These are phyloP conservation scores for Clarireedia paspali DNA, from an alignment of 2,329 filamentous ascomycete genomes.

Conservation along the genomic window DNA sequence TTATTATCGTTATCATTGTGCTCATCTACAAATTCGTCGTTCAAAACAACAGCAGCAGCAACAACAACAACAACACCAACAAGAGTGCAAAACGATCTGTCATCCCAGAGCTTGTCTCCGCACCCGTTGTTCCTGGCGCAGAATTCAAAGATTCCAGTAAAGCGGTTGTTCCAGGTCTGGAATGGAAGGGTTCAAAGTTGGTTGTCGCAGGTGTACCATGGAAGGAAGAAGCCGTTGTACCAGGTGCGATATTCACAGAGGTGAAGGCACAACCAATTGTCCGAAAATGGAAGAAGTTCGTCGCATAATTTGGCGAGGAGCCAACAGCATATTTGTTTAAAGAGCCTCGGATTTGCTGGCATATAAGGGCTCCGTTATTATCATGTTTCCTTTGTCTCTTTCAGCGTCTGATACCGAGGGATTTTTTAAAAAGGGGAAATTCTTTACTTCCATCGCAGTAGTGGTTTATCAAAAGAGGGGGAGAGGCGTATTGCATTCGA, in stretches of 20 bases:
- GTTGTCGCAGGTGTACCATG: conserved; percentile 12
- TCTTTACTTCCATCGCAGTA: no score
- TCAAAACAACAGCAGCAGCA: conserved; percentile 16
- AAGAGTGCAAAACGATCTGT: conserved; percentile 17
- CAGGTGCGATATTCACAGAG: not conserved
- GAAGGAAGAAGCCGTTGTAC: conserved; percentile 6
- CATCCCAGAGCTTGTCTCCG: conserved; percentile 6
- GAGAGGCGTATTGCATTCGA: not conserved
- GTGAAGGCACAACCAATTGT: not conserved
- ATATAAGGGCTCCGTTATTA: not conserved
- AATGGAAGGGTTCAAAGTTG: conserved; percentile 6
- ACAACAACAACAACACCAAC: not conserved
- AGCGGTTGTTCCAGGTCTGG: conserved; percentile 13
- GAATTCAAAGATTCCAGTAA: conserved; percentile 3
- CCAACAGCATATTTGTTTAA: conserved; percentile 1
- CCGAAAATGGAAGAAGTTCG: conserved; percentile 15
- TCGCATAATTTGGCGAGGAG: conserved; percentile 9
- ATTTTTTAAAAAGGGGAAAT: no score
- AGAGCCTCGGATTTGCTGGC: conserved; percentile 1
- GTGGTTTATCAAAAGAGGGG: not conserved
- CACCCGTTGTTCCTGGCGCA: conserved; percentile 11
- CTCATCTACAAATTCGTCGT: conserved; percentile 41
- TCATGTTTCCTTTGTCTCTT: not conserved
- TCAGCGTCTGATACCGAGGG: not conserved
- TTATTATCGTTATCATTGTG: conserved; percentile 40